Conservation (phyloP, 805 yeast genomes). For the Wickerhamomyces bovis region DNA sequence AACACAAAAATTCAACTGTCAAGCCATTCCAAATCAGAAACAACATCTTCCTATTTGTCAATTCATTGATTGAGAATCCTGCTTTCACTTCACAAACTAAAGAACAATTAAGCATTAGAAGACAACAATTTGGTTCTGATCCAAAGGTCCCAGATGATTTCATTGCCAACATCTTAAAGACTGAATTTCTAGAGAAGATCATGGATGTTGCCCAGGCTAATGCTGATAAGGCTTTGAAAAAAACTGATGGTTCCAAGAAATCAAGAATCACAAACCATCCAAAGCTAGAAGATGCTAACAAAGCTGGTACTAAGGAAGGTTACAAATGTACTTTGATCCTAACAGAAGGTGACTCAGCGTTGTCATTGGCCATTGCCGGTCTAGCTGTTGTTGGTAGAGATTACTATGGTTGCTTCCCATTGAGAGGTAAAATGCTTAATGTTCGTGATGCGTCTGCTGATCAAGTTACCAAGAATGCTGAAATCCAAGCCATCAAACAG, state of each 20-base stretch:
- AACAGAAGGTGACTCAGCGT: constrained; percentile 97
- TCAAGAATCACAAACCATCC: constrained; percentile 82
- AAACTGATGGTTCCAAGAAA: constrained; percentile 82
- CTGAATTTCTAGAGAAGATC: constrained; percentile 65
- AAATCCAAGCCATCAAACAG: constrained; percentile 90
- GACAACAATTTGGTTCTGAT: constrained; percentile 83
- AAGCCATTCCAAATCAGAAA: constrained; percentile 85
- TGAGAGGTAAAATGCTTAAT: constrained; percentile 90
- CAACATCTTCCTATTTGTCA: constrained; percentile 84
- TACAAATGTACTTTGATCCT: constrained; percentile 85
- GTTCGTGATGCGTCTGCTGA: constrained; percentile 97
- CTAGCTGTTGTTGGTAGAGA: constrained; percentile 93
- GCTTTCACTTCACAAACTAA: constrained; percentile 97
- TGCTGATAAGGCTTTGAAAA: constrained; percentile 80
- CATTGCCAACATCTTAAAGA: constrained; percentile 62
- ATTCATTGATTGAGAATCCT: constrained; percentile 92
- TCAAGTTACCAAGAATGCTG: constrained; percentile 87
- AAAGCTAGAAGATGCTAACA: constrained; percentile 91
- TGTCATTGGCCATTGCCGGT: constrained; percentile 88
- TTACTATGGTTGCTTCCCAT: constrained; percentile 89
- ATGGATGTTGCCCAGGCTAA: constrained; percentile 80
- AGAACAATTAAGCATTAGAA: constrained; percentile 88
- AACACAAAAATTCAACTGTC: constrained; percentile 57
- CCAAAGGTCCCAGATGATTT: constrained; percentile 74
- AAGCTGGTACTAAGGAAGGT: constrained; percentile 92